phyloP scores from a whole-genome alignment of 495 filamentous ascomycete genomes.

The Penicillium soppii region DNA sequence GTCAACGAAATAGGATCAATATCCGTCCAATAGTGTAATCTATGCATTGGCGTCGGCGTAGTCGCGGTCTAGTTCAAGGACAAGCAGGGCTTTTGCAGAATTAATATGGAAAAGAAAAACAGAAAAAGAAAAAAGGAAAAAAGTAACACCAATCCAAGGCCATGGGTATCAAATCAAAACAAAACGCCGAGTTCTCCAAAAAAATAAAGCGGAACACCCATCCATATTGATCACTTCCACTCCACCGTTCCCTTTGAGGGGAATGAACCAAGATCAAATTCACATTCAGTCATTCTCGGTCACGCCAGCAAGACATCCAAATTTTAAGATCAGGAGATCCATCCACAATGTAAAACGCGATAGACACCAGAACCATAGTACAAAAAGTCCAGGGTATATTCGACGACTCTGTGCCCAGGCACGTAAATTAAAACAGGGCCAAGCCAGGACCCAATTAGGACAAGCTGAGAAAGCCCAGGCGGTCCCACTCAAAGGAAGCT shows the following conservation, averaged over 20 bases:
- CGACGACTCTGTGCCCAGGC: background rate
- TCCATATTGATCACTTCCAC: background rate
- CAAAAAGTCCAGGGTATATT: background rate
- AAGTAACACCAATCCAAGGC: constrained; percentile 11
- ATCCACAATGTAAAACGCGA: constrained; percentile 3
- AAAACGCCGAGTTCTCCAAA: constrained; percentile 14
- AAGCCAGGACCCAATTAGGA: background rate
- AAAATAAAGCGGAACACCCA: constrained; percentile 6
- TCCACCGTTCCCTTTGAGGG: constrained; percentile 3
- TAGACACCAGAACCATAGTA: background rate
- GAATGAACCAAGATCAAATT: background rate
- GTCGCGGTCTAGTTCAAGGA: background rate
- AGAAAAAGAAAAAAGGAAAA: background rate
- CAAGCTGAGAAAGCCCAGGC: background rate
- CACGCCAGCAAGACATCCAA: background rate
- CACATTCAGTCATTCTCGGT: background rate
- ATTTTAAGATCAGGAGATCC: background rate
- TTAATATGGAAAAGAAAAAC: background rate
- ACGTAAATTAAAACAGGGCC: background rate
- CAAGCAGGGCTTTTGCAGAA: too few species aligned
- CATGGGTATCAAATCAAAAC: constrained; percentile 22
- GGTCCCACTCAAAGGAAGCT: constrained; percentile 35
- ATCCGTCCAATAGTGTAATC: background rate
- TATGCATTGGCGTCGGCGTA: background rate
- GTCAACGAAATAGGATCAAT: background rate